phyloP scores from a whole-genome alignment of 352 stramenopile genomes.

The Blastocystis sp. region DNA sequence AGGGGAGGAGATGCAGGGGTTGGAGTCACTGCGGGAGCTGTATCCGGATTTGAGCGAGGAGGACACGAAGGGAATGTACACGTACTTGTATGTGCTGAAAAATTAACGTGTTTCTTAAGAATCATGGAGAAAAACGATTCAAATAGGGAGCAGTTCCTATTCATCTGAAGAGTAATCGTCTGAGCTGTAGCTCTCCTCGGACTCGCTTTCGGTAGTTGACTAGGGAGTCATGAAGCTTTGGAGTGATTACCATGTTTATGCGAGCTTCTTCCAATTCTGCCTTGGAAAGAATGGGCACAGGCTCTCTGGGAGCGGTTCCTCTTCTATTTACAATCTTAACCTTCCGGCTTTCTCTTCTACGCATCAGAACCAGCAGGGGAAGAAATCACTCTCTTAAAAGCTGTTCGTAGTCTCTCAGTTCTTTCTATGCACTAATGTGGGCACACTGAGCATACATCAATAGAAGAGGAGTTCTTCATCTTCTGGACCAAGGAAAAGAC shows the following conservation, averaged over 20 bases:
- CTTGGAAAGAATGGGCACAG: slow-evolving; percentile 23
- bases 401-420: slow-evolving; percentile 43
- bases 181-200: too few species aligned
- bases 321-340: neutral
- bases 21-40: neutral
- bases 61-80: slow-evolving; percentile 37
- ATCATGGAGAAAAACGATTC: neutral
- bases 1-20: neutral
- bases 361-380: neutral
- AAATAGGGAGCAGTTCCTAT: too few species aligned
- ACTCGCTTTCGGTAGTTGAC: too few species aligned
- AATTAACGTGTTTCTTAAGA: neutral
- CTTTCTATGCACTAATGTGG: slow-evolving; percentile 21
- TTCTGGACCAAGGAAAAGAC: neutral
- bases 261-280: neutral
- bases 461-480: slow-evolving; percentile 2
- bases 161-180: too few species aligned
- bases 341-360: slow-evolving; percentile 5
- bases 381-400: slow-evolving; percentile 36
- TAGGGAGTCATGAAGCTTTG: too few species aligned
- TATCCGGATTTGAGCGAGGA: neutral
- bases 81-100: slow-evolving; percentile 49
- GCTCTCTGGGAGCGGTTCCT: neutral
- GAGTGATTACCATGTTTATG: neutral
- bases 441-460: slow-evolving; percentile 25